These are phyloP conservation scores for Pseudopyricularia javanii DNA, from an alignment of 2,329 filamentous ascomycete species.

Conservation along the genomic window DNA sequence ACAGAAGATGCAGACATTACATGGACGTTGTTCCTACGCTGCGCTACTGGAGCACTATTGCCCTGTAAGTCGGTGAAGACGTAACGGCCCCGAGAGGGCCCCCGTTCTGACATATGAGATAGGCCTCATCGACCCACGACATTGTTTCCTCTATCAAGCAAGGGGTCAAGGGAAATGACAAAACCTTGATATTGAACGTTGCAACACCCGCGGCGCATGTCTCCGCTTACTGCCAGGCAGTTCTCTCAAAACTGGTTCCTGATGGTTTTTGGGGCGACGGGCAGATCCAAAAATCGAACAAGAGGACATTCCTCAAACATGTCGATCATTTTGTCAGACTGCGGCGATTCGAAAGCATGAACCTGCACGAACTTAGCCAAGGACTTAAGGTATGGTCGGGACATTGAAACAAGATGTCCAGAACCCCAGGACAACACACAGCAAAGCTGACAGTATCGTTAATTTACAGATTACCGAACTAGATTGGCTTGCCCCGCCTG, in stretches of 20 bases:
- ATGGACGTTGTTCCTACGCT: conserved; percentile 67
- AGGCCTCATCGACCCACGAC: background rate
- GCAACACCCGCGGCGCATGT: conserved; percentile 58
- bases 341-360: conserved; percentile 69
- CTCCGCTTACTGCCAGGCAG: conserved; percentile 77
- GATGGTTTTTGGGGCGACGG: conserved; percentile 59
- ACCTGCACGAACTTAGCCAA: conserved; percentile 66
- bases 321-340: conserved; percentile 70
- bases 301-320: conserved; percentile 45
- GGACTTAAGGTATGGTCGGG: conserved; percentile 50
- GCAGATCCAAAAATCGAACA: conserved; percentile 44
- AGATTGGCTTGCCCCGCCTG: conserved; percentile 57
- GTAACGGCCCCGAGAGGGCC: background rate
- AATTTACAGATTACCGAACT: conserved; percentile 48
- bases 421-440: background rate
- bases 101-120: background rate
- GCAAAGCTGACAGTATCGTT: background rate
- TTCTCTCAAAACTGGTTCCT: conserved; percentile 62
- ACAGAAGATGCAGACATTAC: conserved; percentile 54
- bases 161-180: background rate
- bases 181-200: conserved; percentile 43
- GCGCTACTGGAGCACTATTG: conserved; percentile 74
- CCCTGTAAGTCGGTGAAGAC: conserved; percentile 30
- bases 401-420: too few relatives aligned
- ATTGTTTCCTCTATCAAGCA: background rate